Evolutionary conservation across 176 grass and related monocot species (phyloP).

Genomic region (Calamus simplicifolius): DNA sequence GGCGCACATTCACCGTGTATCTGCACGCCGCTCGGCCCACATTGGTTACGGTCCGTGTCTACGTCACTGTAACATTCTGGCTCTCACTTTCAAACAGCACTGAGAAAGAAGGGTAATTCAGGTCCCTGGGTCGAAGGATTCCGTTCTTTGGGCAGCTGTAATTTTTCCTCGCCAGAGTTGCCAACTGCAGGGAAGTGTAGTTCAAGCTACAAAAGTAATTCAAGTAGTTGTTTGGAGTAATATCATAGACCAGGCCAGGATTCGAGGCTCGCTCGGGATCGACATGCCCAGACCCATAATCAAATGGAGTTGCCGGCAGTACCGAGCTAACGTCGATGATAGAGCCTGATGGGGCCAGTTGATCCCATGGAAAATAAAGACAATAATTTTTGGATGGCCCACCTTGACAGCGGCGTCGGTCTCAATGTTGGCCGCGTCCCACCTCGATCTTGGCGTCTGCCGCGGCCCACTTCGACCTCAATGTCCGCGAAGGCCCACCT

Average conservation of each 20-base stretch:
- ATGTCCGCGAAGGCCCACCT: too few species aligned
- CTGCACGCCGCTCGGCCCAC: slow-evolving; percentile 40
- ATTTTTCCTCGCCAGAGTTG: background rate
- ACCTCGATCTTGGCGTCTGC: too few species aligned
- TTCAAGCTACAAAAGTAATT: slow-evolving; percentile 11
- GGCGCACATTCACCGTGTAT: slow-evolving; percentile 54
- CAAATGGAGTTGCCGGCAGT: background rate
- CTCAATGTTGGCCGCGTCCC: too few species aligned
- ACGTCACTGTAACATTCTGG: background rate
- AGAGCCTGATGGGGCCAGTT: too few species aligned
- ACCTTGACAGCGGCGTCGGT: too few species aligned
- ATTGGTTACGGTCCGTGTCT: slow-evolving; percentile 62
- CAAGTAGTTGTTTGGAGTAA: slow-evolving; percentile 2
- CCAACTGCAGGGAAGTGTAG: slow-evolving; percentile 1
- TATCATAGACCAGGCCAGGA: slow-evolving; percentile 19
- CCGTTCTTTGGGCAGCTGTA: background rate
- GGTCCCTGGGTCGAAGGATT: background rate
- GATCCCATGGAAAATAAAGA: too few species aligned
- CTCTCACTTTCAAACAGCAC: background rate
- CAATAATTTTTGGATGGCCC: too few species aligned
- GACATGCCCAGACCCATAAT: slow-evolving; percentile 5
- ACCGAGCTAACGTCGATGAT: slow-evolving; percentile 1
- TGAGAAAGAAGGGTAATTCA: slow-evolving; percentile 11
- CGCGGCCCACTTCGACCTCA: too few species aligned
- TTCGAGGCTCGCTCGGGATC: slow-evolving; percentile 3